A percentile compares a stretch with the other conserved stretches of the same genome.
phyloP scores from a whole-genome alignment of 2,329 filamentous ascomycete species.

The Apiospora aurea region DNA sequence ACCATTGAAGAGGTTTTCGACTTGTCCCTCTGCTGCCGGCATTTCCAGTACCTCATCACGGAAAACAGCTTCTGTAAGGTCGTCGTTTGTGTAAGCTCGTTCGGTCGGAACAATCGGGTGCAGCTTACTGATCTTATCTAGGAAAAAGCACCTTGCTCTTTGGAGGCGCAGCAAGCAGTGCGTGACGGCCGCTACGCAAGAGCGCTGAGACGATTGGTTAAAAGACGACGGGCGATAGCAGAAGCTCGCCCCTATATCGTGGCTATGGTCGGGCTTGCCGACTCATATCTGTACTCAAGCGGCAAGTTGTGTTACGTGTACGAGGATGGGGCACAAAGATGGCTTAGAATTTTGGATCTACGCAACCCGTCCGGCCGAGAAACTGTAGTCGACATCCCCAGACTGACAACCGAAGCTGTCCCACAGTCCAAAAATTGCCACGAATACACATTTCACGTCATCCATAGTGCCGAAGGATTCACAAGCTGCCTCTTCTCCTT shows the following conservation, averaged over 20 bases:
- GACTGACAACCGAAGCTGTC: slow-evolving; percentile 47
- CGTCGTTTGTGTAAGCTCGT: slow-evolving; percentile 1
- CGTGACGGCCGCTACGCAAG: slow-evolving; percentile 50
- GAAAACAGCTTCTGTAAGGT: slow-evolving; percentile 60
- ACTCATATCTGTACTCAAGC: slow-evolving; percentile 67
- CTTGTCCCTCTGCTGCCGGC: slow-evolving; percentile 59
- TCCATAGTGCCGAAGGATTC: slow-evolving; percentile 65
- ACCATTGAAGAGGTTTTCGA: slow-evolving; percentile 64
- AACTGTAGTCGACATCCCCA: slow-evolving; percentile 61
- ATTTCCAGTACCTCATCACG: slow-evolving; percentile 57
- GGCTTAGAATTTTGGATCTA: slow-evolving; percentile 66
- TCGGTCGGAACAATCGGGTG: slow-evolving; percentile 28
- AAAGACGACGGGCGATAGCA: slow-evolving; percentile 66
- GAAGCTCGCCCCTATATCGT: slow-evolving; percentile 68
- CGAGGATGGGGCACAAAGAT: slow-evolving; percentile 44
- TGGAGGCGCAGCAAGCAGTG: slow-evolving; percentile 43
- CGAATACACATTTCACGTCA: slow-evolving; percentile 57
- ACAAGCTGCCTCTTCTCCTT: slow-evolving; percentile 64
- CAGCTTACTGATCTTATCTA: slow-evolving; percentile 38
- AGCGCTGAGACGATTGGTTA: slow-evolving; percentile 66
- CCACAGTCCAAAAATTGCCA: slow-evolving; percentile 43
- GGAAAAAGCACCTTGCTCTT: slow-evolving; percentile 42
- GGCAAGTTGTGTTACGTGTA: slow-evolving; percentile 71
- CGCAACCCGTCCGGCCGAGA: slow-evolving; percentile 57
- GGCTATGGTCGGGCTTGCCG: slow-evolving; percentile 64